Evolutionary conservation across 2,329 filamentous ascomycete species (phyloP), one percentile per base, ranked within the genome.

Genomic region (Colletotrichum sp.): DNA sequence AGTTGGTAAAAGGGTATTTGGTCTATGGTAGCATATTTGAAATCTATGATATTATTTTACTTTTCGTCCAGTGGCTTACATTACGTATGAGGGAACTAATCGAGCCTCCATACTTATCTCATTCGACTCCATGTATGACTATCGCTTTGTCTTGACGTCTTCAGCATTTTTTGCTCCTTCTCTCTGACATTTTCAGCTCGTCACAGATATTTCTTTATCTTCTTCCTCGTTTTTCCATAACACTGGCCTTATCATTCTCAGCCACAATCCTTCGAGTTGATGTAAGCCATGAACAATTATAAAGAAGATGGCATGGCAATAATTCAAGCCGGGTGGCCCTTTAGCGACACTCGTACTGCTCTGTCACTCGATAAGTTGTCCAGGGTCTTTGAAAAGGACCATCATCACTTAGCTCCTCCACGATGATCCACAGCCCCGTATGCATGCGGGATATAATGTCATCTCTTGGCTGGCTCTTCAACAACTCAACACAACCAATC

Each of bases 401-500:
- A 28, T 49, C 10, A 21, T 49, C 9, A 49, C 26, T 21, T 3
- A 8, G 26, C 26, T 5, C 64, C 64, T 36, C 49, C 28, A 24
- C n/a, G 2, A 24, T 49, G 26, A 32, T 52, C 63, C 63, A 66
- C 63, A 49, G 15, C 39, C 15, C 36, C 63, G 2, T n/a, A 1
- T 8, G 10, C 16, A 52, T 28, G 65, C 49, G 49, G 8, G 28
- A 68, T 68, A 68, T 57, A 57, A 10, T 12, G 26, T 8, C 49
- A 26, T 13, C 18, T 66, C 18, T 39, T 13, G 1, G 1, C 2
- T 0, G 0, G 1, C 1, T 1, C 0, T 15, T 8, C 13, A 6
- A 10, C 6, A 8, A 0, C 1, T 16, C 15, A 68, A 36, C 21
- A n/a, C 16, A 9, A 18, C 32, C 13, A 26, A 26, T 15, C 44